Evolutionary conservation across 371 early-diverging fungal species (phyloP), one percentile per base, ranked within the genome.

Genomic region (Mortierella sp.): DNA sequence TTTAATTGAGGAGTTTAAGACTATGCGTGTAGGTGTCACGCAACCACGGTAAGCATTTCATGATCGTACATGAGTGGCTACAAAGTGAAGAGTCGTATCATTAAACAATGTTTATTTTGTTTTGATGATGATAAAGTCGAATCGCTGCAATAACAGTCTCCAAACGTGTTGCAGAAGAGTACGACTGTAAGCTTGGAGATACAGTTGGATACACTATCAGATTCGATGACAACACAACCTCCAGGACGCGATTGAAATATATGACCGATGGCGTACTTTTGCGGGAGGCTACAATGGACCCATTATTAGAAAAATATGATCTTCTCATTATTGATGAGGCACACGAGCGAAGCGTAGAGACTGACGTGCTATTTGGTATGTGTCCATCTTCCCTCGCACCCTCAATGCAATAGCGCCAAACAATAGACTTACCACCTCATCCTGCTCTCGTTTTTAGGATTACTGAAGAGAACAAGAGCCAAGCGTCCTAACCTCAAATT

Each of bases 241-340:
- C 85, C 0, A 65, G 83, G n/a, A 97, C 98, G 5, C 83, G 84
- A 28, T 82, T 97, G 1, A 86, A 90, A 31, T 96, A 94, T 81
- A 92, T 98, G 89, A 99, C 99, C 2, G 99, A 98, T 72, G 98
- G 98, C 34, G 90, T 97, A 1, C 83, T 99, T 32, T 77, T 99
- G 40, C 90, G 94, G 13, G 93, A 95, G 76, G 87, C 89, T 0
- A 90, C 93, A 0, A 75, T 87, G 28, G 91, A 96, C 83, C 90
- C 91, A 0, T 53, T 68, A 7, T 70, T 94, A 0, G 68, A 64
- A 2, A 86, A 89, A 22, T 96, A 96, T 64, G 91, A 92, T 32
- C 83, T 93, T 9, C 88, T 99, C 23, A 82, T 96, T 12, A 87
- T 96, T 17, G 98, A 98, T 79, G 98, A 98, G 86, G 97, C 98